A percentile compares a stretch with the other conserved stretches of the same genome.
Conservation (phyloP, 805 yeast genomes). For the Candida quercuum region DNA sequence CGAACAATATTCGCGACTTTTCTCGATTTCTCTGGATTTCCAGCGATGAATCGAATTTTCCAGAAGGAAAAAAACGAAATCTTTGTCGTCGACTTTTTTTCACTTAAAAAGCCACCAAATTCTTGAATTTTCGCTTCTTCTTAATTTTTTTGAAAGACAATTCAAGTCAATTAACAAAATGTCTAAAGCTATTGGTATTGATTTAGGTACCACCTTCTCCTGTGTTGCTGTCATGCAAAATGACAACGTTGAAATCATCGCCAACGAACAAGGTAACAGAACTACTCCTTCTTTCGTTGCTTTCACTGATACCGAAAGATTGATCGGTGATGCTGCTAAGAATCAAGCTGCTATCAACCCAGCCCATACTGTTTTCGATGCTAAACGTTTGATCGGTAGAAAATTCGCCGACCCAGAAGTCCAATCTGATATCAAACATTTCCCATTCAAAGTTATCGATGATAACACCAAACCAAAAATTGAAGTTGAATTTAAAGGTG, state of each 20-base stretch:
- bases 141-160: not conserved
- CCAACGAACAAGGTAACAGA: constrained; percentile 98
- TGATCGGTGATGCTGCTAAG: constrained; percentile 51
- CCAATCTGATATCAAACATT: constrained; percentile 69
- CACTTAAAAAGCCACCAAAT: constrained; percentile 1
- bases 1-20: not conserved
- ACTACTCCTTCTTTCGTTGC: constrained; percentile 96
- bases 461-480: constrained; percentile 66
- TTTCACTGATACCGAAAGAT: constrained; percentile 78
- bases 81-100: constrained; percentile 3
- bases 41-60: constrained; percentile 11
- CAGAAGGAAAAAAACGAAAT: constrained; percentile 8
- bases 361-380: constrained; percentile 82
- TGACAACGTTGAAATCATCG: constrained; percentile 90
- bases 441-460: constrained; percentile 77
- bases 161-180: constrained; percentile 5
- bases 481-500: constrained; percentile 43
- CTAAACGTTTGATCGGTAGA: constrained; percentile 92
- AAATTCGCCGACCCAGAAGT: constrained; percentile 77
- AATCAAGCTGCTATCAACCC: constrained; percentile 96
- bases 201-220: constrained; percentile 86
- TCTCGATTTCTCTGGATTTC: not conserved
- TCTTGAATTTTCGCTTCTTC: not conserved
- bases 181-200: constrained; percentile 42
- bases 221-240: constrained; percentile 94